Evolutionary conservation across 163 green algal genomes (phyloP), one percentile per base, ranked within the genome.

Genomic region (Chlorella variabilis): DNA sequence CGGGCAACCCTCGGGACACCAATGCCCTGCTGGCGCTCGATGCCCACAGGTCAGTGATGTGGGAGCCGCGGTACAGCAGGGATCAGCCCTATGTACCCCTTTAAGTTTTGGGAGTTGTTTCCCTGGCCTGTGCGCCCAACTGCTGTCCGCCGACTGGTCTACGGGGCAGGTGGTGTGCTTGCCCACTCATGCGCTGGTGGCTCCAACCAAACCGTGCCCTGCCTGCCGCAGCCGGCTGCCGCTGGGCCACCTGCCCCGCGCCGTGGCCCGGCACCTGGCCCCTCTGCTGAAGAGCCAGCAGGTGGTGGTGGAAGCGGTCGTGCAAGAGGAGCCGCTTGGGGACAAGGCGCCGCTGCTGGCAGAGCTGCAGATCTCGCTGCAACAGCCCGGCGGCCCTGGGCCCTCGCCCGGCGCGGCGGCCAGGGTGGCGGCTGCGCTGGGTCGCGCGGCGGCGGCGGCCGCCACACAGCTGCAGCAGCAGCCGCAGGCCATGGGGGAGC

Each of bases 221-320:
- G 17, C 21, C 36, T 20, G n/a, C 13, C 39, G 71, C 71, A 54
- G 34, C 51, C 63, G 63, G 29, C 25, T 42, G 38, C 6, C 66
- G 23, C 27, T 90, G 63, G 84, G 86, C 15, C 92, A 92, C 78
- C 81, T 92, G 65, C 85, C 93, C 23, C 78, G 87, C 31, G 87
- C 87, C 45, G 83, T 94, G 54, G 82, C 88, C 0, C 85, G 91
- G 75, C 63, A 79, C 5, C 79, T 93, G 11, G 88, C 86, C 13
- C 89, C 89, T 29, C 80, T 95, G 75, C 65, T 96, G 51, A 67
- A 86, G 2, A n/a, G 20, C 77, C 73, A 59, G 89, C 45, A 71
- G 36, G 82, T 63, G 42, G 79, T 90, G 59, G 71, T 91, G 34
- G 68, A 83, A 45, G 76, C 88, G 56, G 81, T 90, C 21, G 63